phyloP scores from a whole-genome alignment of 2,329 filamentous ascomycete genomes.

The Aspergillus sp. region DNA sequence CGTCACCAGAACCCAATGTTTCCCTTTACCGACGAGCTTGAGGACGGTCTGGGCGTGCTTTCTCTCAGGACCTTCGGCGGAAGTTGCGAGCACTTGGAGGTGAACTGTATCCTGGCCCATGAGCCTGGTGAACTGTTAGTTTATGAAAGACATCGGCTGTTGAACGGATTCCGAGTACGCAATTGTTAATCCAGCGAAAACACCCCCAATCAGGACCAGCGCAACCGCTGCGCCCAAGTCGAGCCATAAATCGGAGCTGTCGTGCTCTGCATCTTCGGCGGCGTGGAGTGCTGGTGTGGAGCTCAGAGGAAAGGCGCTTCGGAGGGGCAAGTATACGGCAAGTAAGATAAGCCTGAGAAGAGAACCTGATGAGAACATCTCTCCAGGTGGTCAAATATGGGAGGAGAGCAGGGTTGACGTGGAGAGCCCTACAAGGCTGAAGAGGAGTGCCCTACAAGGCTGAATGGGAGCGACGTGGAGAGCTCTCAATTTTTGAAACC shows the following conservation, averaged over 20 bases:
- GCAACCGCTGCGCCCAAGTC: not conserved
- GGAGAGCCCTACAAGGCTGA: conserved; percentile 3
- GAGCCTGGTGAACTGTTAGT: not conserved
- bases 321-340: not conserved
- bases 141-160: not conserved
- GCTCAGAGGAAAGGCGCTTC: not conserved
- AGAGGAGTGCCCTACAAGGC: not conserved
- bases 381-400: not conserved
- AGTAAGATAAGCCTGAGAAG: not conserved
- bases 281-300: not conserved
- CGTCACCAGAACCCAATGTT: conserved; percentile 99
- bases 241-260: not conserved
- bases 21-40: conserved; percentile 53
- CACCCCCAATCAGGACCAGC: conserved; percentile 1
- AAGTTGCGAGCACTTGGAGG: conserved; percentile 1
- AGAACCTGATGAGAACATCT: not conserved
- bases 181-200: conserved; percentile 2
- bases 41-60: not conserved
- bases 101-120: conserved; percentile 6
- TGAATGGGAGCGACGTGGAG: not conserved
- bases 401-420: not conserved
- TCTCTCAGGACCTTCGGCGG: not conserved
- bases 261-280: not conserved
- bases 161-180: not conserved
- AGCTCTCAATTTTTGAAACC: too few relatives aligned